Base-by-base conservation (phyloP, 345 rosid genomes). In the Populus tremula region DNA sequence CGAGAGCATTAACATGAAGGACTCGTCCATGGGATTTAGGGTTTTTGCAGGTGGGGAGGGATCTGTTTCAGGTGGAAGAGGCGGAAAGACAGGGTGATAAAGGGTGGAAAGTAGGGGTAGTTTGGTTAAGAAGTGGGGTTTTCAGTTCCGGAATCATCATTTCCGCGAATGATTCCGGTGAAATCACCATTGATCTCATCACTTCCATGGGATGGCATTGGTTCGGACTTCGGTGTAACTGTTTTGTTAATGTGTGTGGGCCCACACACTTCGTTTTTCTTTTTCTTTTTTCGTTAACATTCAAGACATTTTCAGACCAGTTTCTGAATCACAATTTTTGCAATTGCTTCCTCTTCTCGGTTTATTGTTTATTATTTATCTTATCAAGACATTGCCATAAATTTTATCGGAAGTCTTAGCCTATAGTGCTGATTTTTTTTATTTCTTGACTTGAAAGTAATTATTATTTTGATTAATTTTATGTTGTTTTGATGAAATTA, bases 1-100 rank as follows among this genome's bases (percentile, higher is more conserved):
- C 49, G 99, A 92, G 39, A 96, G 90, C 94, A 93, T 88, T 76
- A 93, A 62, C 89, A 92, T 72, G 83, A 96, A 85, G 14, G 97
- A 90, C 79, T 93, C 94, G 62, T 93, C 99, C 99, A 96, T 96
- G 71, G 16, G 67, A 13, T 65, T 70, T 84, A 77, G 86, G 83
- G 88, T 78, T 83, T 76, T 12, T 3, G 59, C n/a, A 50, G 27
- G 25, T 8, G 63, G 11, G 4, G 10, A 8, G 63, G 27, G 29
- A 56, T 56, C 63, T 56, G 12, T 56, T n/a, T 56, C 63, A 56
- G 63, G 29, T 10, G 63, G 27, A 56, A 56, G 63, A 8, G n/a
- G n/a, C 12, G 36, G 69, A 2, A 35, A 29, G 41, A 31, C 39
- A 13, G 17, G 69, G 36, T 7, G 69, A 3, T 56, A 8, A 1